Evolutionary conservation across 306 rosid genomes (phyloP), one percentile per base, ranked within the genome.

Genomic region (Alnus glutinosa): DNA sequence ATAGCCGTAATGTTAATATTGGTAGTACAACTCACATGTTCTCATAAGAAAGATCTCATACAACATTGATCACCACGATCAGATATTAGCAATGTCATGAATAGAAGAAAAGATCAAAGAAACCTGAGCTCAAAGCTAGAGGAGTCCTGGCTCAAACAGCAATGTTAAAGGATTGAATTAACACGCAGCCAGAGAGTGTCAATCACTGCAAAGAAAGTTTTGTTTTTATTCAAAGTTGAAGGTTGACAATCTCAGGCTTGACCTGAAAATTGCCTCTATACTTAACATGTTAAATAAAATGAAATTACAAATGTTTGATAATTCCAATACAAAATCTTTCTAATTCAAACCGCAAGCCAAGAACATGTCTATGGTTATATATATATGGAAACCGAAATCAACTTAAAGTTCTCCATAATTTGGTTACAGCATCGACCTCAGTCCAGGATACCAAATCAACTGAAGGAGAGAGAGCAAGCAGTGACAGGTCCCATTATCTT

Each of bases 1-100:
- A 83, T 32, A 34, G 16, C 59, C 55, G 75, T 55, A 55, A 47
- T 63, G 79, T 80, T 85, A 85, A 73, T 49, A 80, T 75, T 19
- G 23, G 15, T 52, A 36, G n/a, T 51, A 62, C 2, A 37, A 39
- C 68, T 28, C 74, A 71, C 50, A 28, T 55, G 37, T 63, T 67
- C 46, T 55, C 10, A 52, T 44, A 23, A 44, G 48, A 62, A 82
- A 23, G 68, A 72, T 75, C 74, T 59, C 58, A 14, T 30, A 69
- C 63, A 75, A 66, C 80, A 67, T 74, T 64, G 18, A 80, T 14
- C 50, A 69, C 72, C 47, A 50, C 67, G 49, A 47, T 47, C 46
- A 66, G 46, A 76, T 37, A 44, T 28, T 73, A 44, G 34, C 39
- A 82, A 44, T 15, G 28, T 39, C 72, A 42, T 42, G 32, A 36